phyloP scores from a whole-genome alignment of 202 grass and related monocot genomes.

The Panicum virgatum region DNA sequence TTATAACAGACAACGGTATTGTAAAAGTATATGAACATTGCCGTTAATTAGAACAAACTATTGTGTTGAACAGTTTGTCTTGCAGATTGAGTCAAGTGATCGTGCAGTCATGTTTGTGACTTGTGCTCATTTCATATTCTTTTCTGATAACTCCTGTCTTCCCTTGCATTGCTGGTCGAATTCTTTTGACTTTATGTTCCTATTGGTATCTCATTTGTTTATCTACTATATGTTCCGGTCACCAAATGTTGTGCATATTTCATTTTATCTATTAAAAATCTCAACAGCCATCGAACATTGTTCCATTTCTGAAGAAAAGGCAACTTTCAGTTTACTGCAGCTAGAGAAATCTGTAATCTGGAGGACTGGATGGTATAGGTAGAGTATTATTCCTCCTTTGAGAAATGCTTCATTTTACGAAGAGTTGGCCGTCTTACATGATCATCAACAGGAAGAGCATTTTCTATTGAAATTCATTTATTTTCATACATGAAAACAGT shows the following conservation, averaged over 20 bases:
- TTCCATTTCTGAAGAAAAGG: conserved; percentile 9
- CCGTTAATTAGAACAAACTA: conserved; percentile 21
- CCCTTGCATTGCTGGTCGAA: neutral
- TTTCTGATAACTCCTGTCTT: conserved; percentile 5
- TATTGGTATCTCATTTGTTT: neutral
- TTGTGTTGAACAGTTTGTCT: neutral
- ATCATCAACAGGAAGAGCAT: neutral
- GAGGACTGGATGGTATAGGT: neutral
- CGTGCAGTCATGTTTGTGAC: conserved; percentile 30
- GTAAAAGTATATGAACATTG: conserved; percentile 20
- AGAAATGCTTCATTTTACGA: neutral
- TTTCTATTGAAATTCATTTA: neutral
- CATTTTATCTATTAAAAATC: neutral
- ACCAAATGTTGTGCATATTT: neutral
- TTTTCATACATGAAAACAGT: conserved; percentile 1
- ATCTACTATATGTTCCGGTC: neutral
- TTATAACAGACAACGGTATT: conserved; percentile 3
- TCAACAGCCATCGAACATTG: neutral
- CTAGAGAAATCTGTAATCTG: neutral
- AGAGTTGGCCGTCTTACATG: neutral
- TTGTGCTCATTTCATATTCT: neutral
- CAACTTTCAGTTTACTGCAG: neutral
- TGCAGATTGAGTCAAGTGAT: conserved; percentile 20
- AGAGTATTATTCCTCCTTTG: neutral
- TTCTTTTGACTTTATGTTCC: neutral